Conservation (phyloP, 345 rosid genomes). For the Salix arbutifolia region DNA sequence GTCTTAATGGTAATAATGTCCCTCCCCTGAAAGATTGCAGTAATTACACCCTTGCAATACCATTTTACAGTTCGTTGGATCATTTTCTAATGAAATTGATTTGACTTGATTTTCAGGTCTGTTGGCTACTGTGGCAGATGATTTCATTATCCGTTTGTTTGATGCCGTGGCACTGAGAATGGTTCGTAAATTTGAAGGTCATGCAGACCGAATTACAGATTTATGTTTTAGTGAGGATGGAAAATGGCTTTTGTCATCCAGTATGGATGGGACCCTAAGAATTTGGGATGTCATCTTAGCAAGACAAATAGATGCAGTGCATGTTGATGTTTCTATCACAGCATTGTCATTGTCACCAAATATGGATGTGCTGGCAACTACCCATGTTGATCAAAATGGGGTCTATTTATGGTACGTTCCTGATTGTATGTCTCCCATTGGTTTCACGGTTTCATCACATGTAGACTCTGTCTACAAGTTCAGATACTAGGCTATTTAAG, state of each 20-base stretch:
- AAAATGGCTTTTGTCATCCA: slow-evolving; percentile 89
- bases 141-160: slow-evolving; percentile 66
- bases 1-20: slow-evolving; percentile 52
- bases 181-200: slow-evolving; percentile 97
- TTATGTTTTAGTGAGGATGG: slow-evolving; percentile 94
- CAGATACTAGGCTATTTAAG: not conserved
- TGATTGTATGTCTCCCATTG: slow-evolving; percentile 4
- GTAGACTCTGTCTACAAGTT: not conserved
- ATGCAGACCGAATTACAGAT: slow-evolving; percentile 81
- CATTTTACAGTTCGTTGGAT: not conserved
- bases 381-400: slow-evolving; percentile 92
- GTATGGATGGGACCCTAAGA: slow-evolving; percentile 95
- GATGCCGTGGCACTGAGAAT: slow-evolving; percentile 71
- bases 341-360: slow-evolving; percentile 92
- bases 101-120: slow-evolving; percentile 53
- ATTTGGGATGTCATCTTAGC: slow-evolving; percentile 90
- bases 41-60: not conserved
- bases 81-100: slow-evolving; percentile 10
- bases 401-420: slow-evolving; percentile 74
- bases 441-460: not conserved
- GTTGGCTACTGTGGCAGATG: slow-evolving; percentile 87
- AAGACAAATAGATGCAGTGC: slow-evolving; percentile 84
- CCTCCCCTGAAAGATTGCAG: not conserved
- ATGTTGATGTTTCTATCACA: slow-evolving; percentile 71
- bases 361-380: slow-evolving; percentile 87